Evolutionary conservation across 257 asterid genomes (phyloP).

Genomic region (Nicotiana otophora): DNA sequence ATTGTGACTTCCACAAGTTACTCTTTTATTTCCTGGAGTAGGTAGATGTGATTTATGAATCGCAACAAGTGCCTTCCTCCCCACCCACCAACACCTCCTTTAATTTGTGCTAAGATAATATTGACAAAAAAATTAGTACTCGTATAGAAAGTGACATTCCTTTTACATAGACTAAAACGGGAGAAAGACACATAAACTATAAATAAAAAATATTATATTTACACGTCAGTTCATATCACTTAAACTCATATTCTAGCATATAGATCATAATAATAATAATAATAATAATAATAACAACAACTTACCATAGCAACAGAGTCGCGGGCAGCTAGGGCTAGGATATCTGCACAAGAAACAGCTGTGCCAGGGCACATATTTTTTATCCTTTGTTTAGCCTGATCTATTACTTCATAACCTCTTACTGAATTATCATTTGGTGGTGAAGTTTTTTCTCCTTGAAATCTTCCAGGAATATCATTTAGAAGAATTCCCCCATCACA

Average conservation of each 20-base stretch:
- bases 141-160: neutral
- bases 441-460: slow-evolving; percentile 13
- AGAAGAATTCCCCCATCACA: slow-evolving; percentile 15
- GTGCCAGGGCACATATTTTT: slow-evolving; percentile 1
- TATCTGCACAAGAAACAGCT: slow-evolving; percentile 12
- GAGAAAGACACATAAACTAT: too few relatives aligned
- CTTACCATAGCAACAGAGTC: slow-evolving; percentile 7
- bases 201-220: neutral
- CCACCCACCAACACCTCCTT: neutral
- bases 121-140: neutral
- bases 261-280: rapidly evolving
- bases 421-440: slow-evolving; percentile 11
- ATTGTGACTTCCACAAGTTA: neutral
- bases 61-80: neutral
- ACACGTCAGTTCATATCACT: neutral
- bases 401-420: slow-evolving; percentile 9
- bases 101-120: neutral
- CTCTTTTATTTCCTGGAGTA: neutral
- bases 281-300: neutral
- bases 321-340: slow-evolving; percentile 12
- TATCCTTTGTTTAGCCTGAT: slow-evolving; percentile 5
- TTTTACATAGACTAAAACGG: too few relatives aligned
- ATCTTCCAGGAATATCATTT: slow-evolving; percentile 4
- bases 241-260: neutral
- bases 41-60: neutral